Conservation (phyloP, 2,329 filamentous ascomycete species). For the Colletotrichum chlorophyti region DNA sequence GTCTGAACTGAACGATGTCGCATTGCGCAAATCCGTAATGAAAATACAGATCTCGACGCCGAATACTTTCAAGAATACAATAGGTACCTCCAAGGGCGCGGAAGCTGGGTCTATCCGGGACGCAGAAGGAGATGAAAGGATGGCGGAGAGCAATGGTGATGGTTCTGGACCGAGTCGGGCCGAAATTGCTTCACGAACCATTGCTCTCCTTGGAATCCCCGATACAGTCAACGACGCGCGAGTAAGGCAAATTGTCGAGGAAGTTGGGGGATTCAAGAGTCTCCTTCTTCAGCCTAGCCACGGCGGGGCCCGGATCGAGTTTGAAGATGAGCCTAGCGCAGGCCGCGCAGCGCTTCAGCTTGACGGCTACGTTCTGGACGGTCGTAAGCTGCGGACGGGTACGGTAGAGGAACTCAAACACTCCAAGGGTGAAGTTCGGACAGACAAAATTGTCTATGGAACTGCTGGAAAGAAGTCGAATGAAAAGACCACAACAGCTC, state of each 20-base stretch:
- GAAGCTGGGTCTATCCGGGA: constrained; percentile 44
- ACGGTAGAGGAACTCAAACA: constrained; percentile 61
- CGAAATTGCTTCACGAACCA: constrained; percentile 70
- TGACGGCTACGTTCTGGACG: constrained; percentile 61
- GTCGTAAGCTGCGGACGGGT: constrained; percentile 61
- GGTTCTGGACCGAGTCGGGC: constrained; percentile 42
- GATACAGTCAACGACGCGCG: constrained; percentile 93
- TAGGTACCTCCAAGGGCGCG: constrained; percentile 43
- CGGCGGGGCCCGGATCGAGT: constrained; percentile 87
- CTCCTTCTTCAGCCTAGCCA: constrained; percentile 82
- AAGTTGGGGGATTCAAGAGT: constrained; percentile 75
- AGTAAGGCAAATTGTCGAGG: constrained; percentile 74
- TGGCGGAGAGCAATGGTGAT: constrained; percentile 37
- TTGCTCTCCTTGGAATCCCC: constrained; percentile 84
- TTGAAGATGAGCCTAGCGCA: constrained; percentile 70
- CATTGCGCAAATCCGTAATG: constrained; percentile 72
- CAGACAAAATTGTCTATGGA: constrained; percentile 47
- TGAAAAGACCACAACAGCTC: constrained; percentile 31
- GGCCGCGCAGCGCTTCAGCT: constrained; percentile 73
- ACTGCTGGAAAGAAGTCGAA: constrained; percentile 36
- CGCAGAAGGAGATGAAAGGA: constrained; percentile 47
- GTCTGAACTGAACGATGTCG: constrained; percentile 72
- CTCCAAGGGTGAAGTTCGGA: constrained; percentile 52
- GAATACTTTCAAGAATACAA: constrained; percentile 62
- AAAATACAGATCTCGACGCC: constrained; percentile 68